Base-by-base conservation (phyloP, 345 rosid genomes). In the Populus tremula region DNA sequence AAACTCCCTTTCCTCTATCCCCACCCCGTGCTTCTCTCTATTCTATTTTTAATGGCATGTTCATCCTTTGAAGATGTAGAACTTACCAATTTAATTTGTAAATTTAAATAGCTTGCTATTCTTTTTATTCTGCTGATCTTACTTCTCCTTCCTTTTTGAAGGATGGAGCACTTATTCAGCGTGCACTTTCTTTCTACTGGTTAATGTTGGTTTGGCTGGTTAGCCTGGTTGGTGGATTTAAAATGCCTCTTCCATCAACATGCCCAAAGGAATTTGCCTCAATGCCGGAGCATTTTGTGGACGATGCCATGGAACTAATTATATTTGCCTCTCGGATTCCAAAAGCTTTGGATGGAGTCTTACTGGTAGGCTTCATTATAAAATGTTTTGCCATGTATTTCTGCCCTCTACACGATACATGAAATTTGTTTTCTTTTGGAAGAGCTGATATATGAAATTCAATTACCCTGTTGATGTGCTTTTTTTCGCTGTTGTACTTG, bases 211-310 rank as follows among this genome's bases (percentile, higher is more conserved):
- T 90, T 81, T 94, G 97, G 98, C 84, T 96, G 85, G 98, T 91
- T 72, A 88, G 84, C 77, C 86, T 94, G 84, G 93, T 90, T 82
- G 98, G 97, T 78, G 99, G 98, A 76, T 96, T 94, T 86, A 91
- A 84, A 88, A 94, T 96, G 97, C 98, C 99, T 71, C 83, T 94
- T 29, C 95, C 97, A 39, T 70, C 89, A 68, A 83, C 85, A 45
- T 96, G 98, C 81, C 93, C 99, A 41, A 89, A 89, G 98, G 91
- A 91, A 78, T 92, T 96, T 86, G 94, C 99, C 16, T 89, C 88
- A 79, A 86, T 94, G 97, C 99, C 99, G 27, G 98, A 96, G 89
- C 98, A 96, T 89, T 96, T 96, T 86, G 90, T 91, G 77, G 99
- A 96, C 86, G 99, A 96, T 89, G 95, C 97, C 12, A 88, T 91